Evolutionary conservation across 108 stramenopile genomes (phyloP).

Genomic region (Cyclotella atomus): DNA sequence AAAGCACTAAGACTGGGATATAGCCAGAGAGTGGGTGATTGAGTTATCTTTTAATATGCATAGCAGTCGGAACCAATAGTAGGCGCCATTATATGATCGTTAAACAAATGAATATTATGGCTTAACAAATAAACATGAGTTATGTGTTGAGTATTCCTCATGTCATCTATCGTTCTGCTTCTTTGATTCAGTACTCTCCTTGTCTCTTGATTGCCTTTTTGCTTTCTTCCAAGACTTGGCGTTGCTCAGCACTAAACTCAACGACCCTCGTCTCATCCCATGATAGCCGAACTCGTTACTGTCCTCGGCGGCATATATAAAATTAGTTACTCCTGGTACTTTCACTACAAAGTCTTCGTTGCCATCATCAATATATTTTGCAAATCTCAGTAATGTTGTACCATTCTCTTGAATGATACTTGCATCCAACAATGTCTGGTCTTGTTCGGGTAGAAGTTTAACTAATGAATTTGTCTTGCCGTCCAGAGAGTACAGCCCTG

Average conservation of each 20-base stretch:
- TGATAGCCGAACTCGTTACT: conserved; percentile 53
- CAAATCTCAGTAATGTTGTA: conserved; percentile 54
- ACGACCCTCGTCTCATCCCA: conserved; percentile 29
- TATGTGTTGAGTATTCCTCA: too few species aligned
- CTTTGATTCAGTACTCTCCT: neutral
- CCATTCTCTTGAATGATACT: conserved; percentile 44
- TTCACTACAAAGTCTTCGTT: conserved; percentile 46
- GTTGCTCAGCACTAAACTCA: neutral
- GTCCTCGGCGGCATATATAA: conserved; percentile 48
- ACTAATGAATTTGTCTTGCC: conserved; percentile 31
- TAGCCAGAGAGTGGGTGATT: neutral
- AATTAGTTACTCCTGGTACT: conserved; percentile 42
- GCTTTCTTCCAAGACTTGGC: neutral
- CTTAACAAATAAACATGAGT: too few species aligned
- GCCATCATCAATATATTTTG: conserved; percentile 52
- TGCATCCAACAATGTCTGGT: conserved; percentile 62
- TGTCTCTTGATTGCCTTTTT: neutral
- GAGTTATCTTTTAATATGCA: too few species aligned
- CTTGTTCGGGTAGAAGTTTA: conserved; percentile 15
- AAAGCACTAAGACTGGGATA: conserved; percentile 41
- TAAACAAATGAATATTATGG: too few species aligned
- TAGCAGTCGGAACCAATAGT: too few species aligned
- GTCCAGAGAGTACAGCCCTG: conserved; percentile 51
- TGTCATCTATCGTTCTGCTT: too few species aligned
- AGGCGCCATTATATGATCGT: too few species aligned